Evolutionary conservation across 331 rosid genomes (phyloP).

Genomic region (Phaseolus coccineus): DNA sequence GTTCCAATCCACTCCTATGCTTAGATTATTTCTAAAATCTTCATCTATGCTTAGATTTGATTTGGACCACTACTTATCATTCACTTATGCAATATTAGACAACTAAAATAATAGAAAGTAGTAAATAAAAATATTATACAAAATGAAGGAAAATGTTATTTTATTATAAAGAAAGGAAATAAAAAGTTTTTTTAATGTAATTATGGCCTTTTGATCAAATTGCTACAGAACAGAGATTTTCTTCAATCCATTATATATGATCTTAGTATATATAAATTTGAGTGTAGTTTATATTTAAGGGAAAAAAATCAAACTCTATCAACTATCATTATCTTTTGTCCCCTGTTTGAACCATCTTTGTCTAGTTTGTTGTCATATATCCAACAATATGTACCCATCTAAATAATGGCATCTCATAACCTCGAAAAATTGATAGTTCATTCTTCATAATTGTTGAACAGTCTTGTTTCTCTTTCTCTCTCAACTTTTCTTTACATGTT

Average conservation of each 20-base stretch:
- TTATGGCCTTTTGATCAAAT: slow-evolving; percentile 27
- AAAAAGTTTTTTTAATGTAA: slow-evolving; percentile 3
- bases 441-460: background rate
- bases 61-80: slow-evolving; percentile 26
- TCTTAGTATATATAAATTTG: background rate
- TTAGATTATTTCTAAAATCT: slow-evolving; percentile 41
- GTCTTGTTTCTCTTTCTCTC: background rate
- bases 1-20: slow-evolving; percentile 45
- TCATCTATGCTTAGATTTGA: slow-evolving; percentile 10
- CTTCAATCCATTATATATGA: slow-evolving; percentile 14
- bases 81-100: slow-evolving; percentile 7
- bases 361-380: slow-evolving; percentile 27
- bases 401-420: slow-evolving; percentile 10
- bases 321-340: slow-evolving; percentile 31
- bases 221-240: slow-evolving; percentile 28
- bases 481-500: background rate
- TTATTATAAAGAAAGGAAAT: background rate
- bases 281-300: background rate
- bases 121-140: background rate
- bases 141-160: background rate
- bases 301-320: background rate
- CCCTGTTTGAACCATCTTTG: slow-evolving; percentile 38
- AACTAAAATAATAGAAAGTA: background rate
- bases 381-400: slow-evolving; percentile 30
- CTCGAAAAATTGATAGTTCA: slow-evolving; percentile 28